phyloP scores from a whole-genome alignment of 805 yeast species.

The Wickerhamomyces chaumierensis region DNA sequence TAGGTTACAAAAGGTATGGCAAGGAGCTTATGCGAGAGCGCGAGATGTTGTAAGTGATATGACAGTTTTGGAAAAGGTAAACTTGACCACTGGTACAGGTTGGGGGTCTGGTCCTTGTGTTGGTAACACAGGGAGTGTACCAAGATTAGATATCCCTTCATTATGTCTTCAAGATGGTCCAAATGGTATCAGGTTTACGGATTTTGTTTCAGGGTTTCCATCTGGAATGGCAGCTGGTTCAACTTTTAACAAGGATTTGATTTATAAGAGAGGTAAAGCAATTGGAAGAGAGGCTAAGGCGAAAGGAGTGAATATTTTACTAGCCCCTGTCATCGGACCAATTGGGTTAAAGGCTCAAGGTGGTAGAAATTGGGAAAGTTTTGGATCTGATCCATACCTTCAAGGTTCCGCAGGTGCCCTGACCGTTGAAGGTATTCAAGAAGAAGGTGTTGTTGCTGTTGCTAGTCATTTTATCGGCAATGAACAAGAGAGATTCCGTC shows the following conservation, averaged over 20 bases:
- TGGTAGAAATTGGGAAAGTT: conserved; percentile 57
- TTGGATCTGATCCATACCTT: conserved; percentile 51
- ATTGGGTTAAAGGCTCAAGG: conserved; percentile 52
- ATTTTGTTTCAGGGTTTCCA: conserved; percentile 44
- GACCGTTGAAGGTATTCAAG: conserved; percentile 44
- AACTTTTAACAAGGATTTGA: conserved; percentile 42
- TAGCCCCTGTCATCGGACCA: conserved; percentile 53
- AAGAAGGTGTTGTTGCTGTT: conserved; percentile 44
- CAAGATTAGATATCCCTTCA: conserved; percentile 40
- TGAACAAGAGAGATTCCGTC: conserved; percentile 53
- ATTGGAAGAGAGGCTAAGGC: conserved; percentile 41
- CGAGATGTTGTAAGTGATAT: conserved; percentile 42
- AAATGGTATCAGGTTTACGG: conserved; percentile 46
- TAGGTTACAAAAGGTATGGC: conserved; percentile 41
- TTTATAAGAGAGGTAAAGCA: conserved; percentile 42
- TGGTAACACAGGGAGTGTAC: conserved; percentile 50
- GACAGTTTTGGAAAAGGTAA: conserved; percentile 48
- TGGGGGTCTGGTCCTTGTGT: conserved; percentile 54
- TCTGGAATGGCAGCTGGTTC: conserved; percentile 49
- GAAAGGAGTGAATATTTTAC: conserved; percentile 43
- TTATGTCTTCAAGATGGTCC: conserved; percentile 57
- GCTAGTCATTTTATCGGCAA: conserved; percentile 49
- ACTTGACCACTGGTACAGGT: conserved; percentile 53
- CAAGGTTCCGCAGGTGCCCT: conserved; percentile 44
- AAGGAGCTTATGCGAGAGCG: conserved; percentile 44